Conservation (phyloP, 228 moss, liverwort and hornwort genomes). For the Sphagnum fallax region DNA sequence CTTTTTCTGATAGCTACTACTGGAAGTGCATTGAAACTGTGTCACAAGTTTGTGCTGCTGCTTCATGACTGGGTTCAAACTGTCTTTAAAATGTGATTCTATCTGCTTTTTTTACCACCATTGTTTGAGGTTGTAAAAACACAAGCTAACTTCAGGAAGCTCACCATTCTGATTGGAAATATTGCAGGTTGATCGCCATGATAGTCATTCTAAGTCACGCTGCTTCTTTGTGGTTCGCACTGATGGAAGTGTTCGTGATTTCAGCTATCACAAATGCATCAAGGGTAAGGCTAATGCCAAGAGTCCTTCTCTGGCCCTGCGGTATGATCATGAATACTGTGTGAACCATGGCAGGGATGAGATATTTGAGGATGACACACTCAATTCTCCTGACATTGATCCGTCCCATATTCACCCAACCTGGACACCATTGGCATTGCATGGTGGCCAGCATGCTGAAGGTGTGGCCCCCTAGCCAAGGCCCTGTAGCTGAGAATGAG, state of each 20-base stretch:
- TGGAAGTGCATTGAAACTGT: too few relatives aligned
- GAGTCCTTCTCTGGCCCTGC: constrained; percentile 44
- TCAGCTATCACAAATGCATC: constrained; percentile 51
- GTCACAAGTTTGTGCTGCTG: too few relatives aligned
- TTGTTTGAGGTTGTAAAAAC: too few relatives aligned
- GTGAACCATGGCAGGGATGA: constrained; percentile 38
- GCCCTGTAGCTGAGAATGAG: too few relatives aligned
- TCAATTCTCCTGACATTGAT: constrained; percentile 17
- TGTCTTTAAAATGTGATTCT: too few relatives aligned
- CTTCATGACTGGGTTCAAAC: too few relatives aligned
- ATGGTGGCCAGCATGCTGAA: not conserved
- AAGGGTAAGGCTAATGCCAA: constrained; percentile 31
- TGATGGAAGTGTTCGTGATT: constrained; percentile 33
- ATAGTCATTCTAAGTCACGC: constrained; percentile 25
- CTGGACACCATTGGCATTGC: constrained; percentile 11
- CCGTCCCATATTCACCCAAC: constrained; percentile 12
- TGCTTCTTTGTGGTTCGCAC: constrained; percentile 52
- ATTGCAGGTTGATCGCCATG: constrained; percentile 43
- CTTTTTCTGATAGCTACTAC: too few relatives aligned
- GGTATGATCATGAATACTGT: constrained; percentile 32
- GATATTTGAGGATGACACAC: constrained; percentile 19
- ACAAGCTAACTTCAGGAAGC: too few relatives aligned
- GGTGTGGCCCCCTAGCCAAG: too few relatives aligned
- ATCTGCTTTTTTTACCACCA: too few relatives aligned
- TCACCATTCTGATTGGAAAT: not conserved